Conservation (phyloP, 306 rosid genomes). For the Cucurbita maxima region DNA sequence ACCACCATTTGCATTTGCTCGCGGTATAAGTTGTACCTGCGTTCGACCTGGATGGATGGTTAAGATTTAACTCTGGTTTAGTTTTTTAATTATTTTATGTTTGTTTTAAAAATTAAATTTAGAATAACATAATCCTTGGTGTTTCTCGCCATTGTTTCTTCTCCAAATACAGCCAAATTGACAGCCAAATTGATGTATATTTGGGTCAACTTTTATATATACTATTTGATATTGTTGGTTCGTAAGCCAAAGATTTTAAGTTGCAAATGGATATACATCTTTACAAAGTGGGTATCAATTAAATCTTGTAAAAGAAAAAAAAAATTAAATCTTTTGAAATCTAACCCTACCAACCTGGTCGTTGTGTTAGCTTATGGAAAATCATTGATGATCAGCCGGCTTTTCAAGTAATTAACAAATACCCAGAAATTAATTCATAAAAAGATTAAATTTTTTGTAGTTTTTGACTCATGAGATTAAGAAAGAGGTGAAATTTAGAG, state of each 20-base stretch:
- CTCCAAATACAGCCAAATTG: background rate
- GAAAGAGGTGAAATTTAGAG: background rate
- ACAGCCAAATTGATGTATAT: background rate
- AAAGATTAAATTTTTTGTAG: background rate
- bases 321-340: background rate
- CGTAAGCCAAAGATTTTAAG: background rate
- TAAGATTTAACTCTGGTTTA: background rate
- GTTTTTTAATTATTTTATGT: background rate
- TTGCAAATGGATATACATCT: background rate
- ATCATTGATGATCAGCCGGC: slow-evolving; percentile 2
- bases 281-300: slow-evolving; percentile 3
- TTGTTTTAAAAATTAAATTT: background rate
- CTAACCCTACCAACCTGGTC: slow-evolving; percentile 8
- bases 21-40: slow-evolving; percentile 82
- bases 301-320: background rate
- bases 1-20: slow-evolving; percentile 98
- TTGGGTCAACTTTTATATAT: background rate
- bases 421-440: background rate
- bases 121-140: background rate
- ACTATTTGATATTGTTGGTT: background rate
- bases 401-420: background rate
- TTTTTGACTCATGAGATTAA: background rate
- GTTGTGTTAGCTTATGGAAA: background rate
- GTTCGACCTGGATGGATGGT: slow-evolving; percentile 48
- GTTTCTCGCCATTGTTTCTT: slow-evolving; percentile 10